Percentiles rank a stretch among this genome's conserved stretches.
Conservation (phyloP, 2,329 filamentous ascomycete species). For the Teratosphaeria zuluensis region DNA sequence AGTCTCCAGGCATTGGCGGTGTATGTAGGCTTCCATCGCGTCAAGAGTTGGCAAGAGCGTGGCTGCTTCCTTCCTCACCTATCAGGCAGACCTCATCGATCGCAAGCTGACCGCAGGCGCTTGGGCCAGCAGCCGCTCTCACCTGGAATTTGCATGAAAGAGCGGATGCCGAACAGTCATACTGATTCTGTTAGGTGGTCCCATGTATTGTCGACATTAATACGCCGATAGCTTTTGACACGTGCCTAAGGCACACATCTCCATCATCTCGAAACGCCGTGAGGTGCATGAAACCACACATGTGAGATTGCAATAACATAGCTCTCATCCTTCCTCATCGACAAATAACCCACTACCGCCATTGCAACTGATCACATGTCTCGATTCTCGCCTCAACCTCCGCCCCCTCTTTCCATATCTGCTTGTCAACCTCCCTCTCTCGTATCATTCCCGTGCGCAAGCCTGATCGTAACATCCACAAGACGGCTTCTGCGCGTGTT, state of each 20-base stretch:
- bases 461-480: conserved; percentile 13
- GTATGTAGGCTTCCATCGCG: neutral
- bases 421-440: conserved; percentile 12
- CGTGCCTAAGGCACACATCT: neutral
- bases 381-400: neutral
- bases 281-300: neutral
- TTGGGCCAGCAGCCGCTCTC: neutral
- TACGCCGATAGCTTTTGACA: neutral
- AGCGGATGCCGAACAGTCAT: neutral
- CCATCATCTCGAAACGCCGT: neutral
- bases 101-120: neutral
- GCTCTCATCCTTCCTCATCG: neutral
- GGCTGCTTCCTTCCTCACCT: neutral
- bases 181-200: neutral
- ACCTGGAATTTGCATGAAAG: neutral
- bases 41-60: neutral
- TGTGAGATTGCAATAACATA: conserved; percentile 1
- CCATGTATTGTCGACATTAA: neutral
- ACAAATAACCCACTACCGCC: neutral
- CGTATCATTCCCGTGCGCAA: conserved; percentile 1
- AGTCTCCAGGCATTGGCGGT: neutral
- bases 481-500: conserved; percentile 11
- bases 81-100: neutral
- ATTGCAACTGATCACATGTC: neutral
- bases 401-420: neutral